phyloP scores from a whole-genome alignment of 495 filamentous ascomycete genomes.

The Chaetomidium leptoderma region DNA sequence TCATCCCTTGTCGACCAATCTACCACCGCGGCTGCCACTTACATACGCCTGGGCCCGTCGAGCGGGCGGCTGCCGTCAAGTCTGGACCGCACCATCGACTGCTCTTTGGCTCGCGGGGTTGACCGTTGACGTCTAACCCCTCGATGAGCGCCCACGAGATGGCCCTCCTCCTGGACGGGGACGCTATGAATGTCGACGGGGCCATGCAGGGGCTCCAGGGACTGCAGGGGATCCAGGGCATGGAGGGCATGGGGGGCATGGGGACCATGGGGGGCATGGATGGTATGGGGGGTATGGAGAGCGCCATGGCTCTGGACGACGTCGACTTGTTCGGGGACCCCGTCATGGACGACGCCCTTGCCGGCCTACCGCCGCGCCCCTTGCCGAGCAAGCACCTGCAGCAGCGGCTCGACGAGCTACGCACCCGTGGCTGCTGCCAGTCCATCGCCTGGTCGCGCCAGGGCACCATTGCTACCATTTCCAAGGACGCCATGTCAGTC shows the following conservation, averaged over 20 bases:
- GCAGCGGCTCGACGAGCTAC: conserved; percentile 74
- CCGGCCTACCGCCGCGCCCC: conserved; percentile 40
- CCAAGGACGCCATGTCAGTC: conserved; percentile 61
- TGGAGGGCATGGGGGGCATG: conserved; percentile 11
- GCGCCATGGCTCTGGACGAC: conserved; percentile 56
- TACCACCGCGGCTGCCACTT: too few species aligned
- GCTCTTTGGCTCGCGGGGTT: not conserved
- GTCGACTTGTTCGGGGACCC: conserved; percentile 75
- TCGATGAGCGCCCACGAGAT: conserved; percentile 33
- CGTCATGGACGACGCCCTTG: conserved; percentile 47
- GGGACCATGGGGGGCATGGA: conserved; percentile 6
- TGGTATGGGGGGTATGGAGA: conserved; percentile 23
- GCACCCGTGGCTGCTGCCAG: conserved; percentile 76
- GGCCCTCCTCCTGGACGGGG: conserved; percentile 36
- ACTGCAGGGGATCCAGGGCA: conserved; percentile 3
- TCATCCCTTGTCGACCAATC: too few species aligned
- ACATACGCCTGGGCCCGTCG: conserved; percentile 1
- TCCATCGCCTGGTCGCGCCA: conserved; percentile 84
- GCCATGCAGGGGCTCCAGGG: conserved; percentile 9
- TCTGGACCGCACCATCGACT: not conserved
- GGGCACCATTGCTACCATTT: conserved; percentile 82
- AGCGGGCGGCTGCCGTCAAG: not conserved
- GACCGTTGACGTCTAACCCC: not conserved
- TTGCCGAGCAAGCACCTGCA: conserved; percentile 61
- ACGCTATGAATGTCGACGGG: conserved; percentile 4